Percentiles rank a stretch among this genome's conserved stretches.
Conservation (phyloP, 2,329 filamentous ascomycete species). For the Cordyceps militaris region DNA sequence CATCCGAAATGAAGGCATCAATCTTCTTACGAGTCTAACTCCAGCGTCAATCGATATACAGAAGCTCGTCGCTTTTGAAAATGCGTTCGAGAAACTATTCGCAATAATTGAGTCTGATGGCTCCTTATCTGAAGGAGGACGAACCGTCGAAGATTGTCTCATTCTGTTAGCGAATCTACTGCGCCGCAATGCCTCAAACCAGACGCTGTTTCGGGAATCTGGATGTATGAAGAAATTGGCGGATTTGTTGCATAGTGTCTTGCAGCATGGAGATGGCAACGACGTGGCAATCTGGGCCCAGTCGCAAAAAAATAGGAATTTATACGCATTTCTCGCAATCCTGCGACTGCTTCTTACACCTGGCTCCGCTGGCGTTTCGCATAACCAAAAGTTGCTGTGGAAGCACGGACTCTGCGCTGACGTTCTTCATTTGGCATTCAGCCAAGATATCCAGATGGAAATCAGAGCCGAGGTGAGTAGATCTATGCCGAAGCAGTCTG, state of each 20-base stretch:
- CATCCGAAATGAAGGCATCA: conserved; percentile 77
- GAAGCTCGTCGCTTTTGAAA: conserved; percentile 92
- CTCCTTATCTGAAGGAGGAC: conserved; percentile 71
- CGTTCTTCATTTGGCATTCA: conserved; percentile 77
- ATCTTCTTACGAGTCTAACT: conserved; percentile 82
- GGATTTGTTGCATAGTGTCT: conserved; percentile 56
- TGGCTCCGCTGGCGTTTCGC: conserved; percentile 70
- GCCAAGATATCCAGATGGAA: conserved; percentile 59
- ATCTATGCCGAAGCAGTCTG: conserved; percentile 7
- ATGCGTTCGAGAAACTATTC: conserved; percentile 84
- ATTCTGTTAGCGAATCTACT: conserved; percentile 86
- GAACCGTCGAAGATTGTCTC: conserved; percentile 86
- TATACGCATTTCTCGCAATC: conserved; percentile 83
- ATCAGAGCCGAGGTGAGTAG: conserved; percentile 70
- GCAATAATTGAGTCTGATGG: conserved; percentile 76
- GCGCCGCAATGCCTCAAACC: conserved; percentile 81
- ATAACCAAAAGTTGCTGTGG: conserved; percentile 83
- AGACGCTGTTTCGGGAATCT: conserved; percentile 87
- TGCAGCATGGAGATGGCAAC: conserved; percentile 45
- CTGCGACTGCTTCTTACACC: conserved; percentile 76
- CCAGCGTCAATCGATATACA: conserved; percentile 82
- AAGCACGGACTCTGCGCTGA: conserved; percentile 73
- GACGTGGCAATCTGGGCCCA: conserved; percentile 68
- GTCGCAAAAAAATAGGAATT: conserved; percentile 76
- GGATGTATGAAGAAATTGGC: conserved; percentile 70